Conservation (phyloP, 768 basidiomycete species). For the Leccinum arenicola region DNA sequence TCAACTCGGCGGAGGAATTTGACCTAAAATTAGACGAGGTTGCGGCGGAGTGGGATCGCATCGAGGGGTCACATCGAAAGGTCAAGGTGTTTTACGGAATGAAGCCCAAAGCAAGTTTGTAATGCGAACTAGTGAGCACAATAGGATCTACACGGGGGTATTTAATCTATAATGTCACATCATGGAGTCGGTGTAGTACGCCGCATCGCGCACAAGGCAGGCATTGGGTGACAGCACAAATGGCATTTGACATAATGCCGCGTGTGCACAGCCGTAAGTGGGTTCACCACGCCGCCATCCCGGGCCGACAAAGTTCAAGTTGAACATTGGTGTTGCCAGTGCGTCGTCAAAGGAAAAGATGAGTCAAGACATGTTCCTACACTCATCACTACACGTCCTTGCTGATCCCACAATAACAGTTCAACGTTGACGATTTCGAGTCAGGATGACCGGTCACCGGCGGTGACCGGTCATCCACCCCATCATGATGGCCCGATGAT, state of each 20-base stretch:
- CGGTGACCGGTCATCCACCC: too few relatives aligned
- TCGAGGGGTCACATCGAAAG: conserved; percentile 6
- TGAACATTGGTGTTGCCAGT: too few relatives aligned
- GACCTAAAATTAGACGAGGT: conserved; percentile 17
- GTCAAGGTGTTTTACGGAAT: conserved; percentile 6
- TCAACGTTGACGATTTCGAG: not conserved
- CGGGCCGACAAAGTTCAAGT: too few relatives aligned
- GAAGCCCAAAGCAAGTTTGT: not conserved
- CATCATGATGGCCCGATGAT: too few relatives aligned
- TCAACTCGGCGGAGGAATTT: conserved; percentile 15
- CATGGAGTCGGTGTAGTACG: not conserved
- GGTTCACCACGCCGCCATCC: too few relatives aligned
- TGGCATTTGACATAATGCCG: too few relatives aligned
- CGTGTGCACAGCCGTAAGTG: too few relatives aligned
- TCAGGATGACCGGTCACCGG: not conserved
- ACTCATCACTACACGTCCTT: not conserved
- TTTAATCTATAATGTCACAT: not conserved
- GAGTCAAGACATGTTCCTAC: too few relatives aligned
- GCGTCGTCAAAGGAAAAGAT: too few relatives aligned
- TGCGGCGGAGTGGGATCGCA: conserved; percentile 23
- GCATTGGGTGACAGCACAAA: too few relatives aligned
- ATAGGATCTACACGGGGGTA: too few relatives aligned
- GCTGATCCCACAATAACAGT: not conserved
- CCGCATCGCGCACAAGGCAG: too few relatives aligned
- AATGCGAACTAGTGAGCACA: not conserved